Percentiles rank a stretch among this genome's conserved stretches.
Conservation (phyloP, 768 basidiomycete genomes). For the Leccinum incarnatum region DNA sequence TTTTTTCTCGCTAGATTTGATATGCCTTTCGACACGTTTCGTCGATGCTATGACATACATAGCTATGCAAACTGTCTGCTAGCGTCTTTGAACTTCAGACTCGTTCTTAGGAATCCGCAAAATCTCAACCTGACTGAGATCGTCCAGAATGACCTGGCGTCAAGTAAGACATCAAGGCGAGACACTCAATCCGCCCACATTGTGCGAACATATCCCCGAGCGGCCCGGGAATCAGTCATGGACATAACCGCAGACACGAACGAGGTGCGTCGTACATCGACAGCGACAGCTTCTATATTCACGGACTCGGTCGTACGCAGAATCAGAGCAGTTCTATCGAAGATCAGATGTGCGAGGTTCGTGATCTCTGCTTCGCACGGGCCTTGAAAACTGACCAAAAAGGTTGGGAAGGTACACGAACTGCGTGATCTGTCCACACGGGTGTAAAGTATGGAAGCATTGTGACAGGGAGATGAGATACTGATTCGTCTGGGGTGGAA, state of each 20-base stretch:
- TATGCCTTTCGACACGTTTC: not conserved
- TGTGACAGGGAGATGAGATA: too few relatives aligned
- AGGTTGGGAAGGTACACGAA: too few relatives aligned
- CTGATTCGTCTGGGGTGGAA: too few relatives aligned
- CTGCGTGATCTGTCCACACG: too few relatives aligned
- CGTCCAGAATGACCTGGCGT: not conserved
- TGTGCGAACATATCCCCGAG: not conserved
- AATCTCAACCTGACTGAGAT: not conserved
- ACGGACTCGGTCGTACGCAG: not conserved
- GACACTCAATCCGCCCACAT: not conserved
- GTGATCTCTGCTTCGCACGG: not conserved
- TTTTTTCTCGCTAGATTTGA: not conserved
- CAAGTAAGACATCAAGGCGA: too few relatives aligned
- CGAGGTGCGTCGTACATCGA: not conserved
- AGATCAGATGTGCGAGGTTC: not conserved
- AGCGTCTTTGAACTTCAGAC: slow-evolving; percentile 8
- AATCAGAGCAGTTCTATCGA: not conserved
- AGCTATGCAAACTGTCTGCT: not conserved
- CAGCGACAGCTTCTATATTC: too few relatives aligned
- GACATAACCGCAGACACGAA: not conserved
- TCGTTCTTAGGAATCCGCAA: not conserved
- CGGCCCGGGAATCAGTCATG: not conserved
- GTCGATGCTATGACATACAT: not conserved
- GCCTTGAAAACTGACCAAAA: not conserved
- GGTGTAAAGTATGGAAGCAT: too few relatives aligned